Conservation (phyloP, 2,329 filamentous ascomycete species). For the Colletotrichum sp. region DNA sequence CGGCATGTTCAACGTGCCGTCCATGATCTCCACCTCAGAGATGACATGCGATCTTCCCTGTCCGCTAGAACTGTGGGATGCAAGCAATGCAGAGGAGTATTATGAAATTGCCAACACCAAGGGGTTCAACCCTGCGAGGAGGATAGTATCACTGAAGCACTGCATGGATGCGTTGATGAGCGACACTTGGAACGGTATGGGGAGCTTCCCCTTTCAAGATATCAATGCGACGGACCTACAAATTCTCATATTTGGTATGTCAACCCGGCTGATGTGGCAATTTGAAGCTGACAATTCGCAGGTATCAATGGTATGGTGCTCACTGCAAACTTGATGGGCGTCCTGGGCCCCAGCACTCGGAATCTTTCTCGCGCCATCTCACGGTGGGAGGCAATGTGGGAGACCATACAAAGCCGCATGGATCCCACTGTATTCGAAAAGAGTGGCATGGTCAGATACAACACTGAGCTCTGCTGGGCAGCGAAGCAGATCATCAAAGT, state of each 20-base stretch:
- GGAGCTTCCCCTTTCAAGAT: slow-evolving; percentile 6
- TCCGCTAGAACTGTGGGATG: slow-evolving; percentile 28
- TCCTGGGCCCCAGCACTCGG: slow-evolving; percentile 3
- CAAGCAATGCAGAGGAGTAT: slow-evolving; percentile 23
- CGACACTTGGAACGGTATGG: slow-evolving; percentile 19
- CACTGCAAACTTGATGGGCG: slow-evolving; percentile 19
- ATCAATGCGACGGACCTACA: slow-evolving; percentile 13
- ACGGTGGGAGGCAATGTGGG: slow-evolving; percentile 27
- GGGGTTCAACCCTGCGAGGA: background rate
- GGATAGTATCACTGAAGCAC: slow-evolving; percentile 13
- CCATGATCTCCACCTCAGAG: slow-evolving; percentile 25
- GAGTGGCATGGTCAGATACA: slow-evolving; percentile 5
- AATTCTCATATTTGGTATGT: slow-evolving; percentile 13
- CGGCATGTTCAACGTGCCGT: slow-evolving; percentile 27
- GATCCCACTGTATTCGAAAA: background rate
- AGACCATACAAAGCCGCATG: background rate
- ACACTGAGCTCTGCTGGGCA: slow-evolving; percentile 17
- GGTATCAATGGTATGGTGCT: slow-evolving; percentile 14
- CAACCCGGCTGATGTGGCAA: rapidly evolving
- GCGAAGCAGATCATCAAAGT: slow-evolving; percentile 8
- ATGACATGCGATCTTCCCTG: slow-evolving; percentile 29
- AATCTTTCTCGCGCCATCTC: slow-evolving; percentile 19
- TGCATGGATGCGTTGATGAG: slow-evolving; percentile 24
- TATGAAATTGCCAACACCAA: background rate
- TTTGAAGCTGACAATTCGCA: background rate